A percentile compares a stretch with the other conserved stretches of the same genome.
Evolutionary conservation across 1,139 yeast genomes (phyloP).

Genomic region (Scheffersomyces cryptocercus): DNA sequence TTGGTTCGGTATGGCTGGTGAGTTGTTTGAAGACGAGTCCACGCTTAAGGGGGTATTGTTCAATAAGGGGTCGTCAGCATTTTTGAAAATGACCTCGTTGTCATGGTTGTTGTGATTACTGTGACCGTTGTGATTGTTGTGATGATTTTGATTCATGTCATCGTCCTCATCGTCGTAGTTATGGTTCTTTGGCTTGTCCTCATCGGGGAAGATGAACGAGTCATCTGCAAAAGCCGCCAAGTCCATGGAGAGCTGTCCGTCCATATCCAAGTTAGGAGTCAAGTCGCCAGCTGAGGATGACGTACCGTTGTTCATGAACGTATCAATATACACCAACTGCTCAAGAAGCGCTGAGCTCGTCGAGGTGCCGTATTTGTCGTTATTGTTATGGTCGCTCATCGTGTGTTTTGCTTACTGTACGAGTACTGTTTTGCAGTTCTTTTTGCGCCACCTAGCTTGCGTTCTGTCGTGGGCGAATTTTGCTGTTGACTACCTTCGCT

Average conservation of each 20-base stretch:
- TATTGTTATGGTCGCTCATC: constrained; percentile 10
- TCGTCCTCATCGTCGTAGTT: constrained; percentile 15
- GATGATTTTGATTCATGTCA: constrained; percentile 4
- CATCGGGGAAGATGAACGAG: constrained; percentile 75
- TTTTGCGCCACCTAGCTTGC: neutral
- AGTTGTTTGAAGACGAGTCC: neutral
- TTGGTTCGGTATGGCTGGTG: constrained; percentile 1
- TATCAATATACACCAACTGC: constrained; percentile 75
- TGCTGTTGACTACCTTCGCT: too few species aligned
- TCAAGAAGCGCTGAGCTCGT: constrained; percentile 71
- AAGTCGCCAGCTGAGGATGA: constrained; percentile 26
- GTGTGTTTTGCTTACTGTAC: constrained; percentile 1
- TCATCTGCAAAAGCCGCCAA: constrained; percentile 81
- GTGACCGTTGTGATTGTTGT: neutral
- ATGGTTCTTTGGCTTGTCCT: constrained; percentile 56
- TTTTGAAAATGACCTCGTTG: neutral
- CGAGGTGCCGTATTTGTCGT: constrained; percentile 19
- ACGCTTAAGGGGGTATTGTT: neutral
- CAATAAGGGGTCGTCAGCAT: neutral
- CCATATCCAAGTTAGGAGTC: constrained; percentile 51
- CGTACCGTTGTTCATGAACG: constrained; percentile 52
- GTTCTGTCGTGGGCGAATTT: neutral
- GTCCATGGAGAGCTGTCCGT: constrained; percentile 70
- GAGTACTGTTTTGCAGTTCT: neutral
- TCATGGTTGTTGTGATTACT: constrained; percentile 1